Evolutionary conservation across 441 rosid genomes (phyloP), one percentile per base, ranked within the genome.

Genomic region (Arabidopsis hybrid): DNA sequence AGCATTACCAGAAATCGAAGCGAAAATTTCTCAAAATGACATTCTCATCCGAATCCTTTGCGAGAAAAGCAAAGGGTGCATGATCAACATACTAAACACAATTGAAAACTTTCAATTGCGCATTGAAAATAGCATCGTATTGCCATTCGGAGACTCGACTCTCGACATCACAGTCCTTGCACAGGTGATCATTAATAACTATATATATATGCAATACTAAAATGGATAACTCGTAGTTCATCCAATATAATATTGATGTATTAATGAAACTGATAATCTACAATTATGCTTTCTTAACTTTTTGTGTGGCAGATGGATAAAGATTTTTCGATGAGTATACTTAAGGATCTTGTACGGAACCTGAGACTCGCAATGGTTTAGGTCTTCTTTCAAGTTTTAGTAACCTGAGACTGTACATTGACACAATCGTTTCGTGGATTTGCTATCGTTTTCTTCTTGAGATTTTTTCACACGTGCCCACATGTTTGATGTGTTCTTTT

Each of bases 291-390:
- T 7, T 46, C 10, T 46, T n/a, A 7, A 2, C 26, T 56, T n/a
- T 35, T 21, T 6, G 7, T 3, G 3, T 61, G 18, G 85, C 84
- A 91, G 96, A 85, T 83, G 84, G 88, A 83, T 16, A 77, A 9
- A 59, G 81, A 81, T 32, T 78, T 61, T 63, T 55, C 84, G 38
- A 56, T 72, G 76, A 75, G 81, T 50, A 60, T 61, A 56, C 38
- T 69, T 38, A 76, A 81, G 71, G 92, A 86, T 82, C 83, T 89
- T 50, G 83, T 86, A 77, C 80, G 69, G 66, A 83, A 78, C 65
- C 36, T 89, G 36, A 81, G 87, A 77, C 70, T 57, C 16, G 77
- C 91, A 43, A 55, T 83, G 56, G 59, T 62, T 35, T 75, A 87
- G 67, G 51, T 73, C 51, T 60, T 58, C 6, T 53, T 49, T 11